Conservation (phyloP, 495 filamentous ascomycete genomes). For the Penicillium arizonense region DNA sequence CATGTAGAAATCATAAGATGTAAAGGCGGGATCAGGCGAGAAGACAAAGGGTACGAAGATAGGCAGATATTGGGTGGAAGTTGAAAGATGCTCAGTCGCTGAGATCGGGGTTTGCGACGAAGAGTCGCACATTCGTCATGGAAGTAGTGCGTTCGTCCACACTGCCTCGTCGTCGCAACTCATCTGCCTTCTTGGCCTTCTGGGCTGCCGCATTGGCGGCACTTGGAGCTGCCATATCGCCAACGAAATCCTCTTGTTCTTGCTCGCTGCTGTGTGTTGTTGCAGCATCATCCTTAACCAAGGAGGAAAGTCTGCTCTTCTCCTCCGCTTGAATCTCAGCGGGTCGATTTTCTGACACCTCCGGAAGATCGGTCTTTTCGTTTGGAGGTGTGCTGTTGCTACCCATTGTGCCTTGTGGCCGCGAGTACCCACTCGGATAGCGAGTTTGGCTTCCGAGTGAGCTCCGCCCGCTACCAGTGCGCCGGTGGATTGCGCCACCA, state of each 20-base stretch:
- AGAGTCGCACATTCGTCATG: conserved; percentile 82
- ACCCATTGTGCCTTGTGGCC: conserved; percentile 61
- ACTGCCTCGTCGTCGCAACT: conserved; percentile 80
- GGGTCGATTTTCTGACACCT: conserved; percentile 52
- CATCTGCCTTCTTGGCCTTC: conserved; percentile 70
- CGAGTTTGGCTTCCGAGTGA: conserved; percentile 65
- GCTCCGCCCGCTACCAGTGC: conserved; percentile 77
- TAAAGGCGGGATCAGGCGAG: conserved; percentile 6
- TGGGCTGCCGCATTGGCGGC: conserved; percentile 49
- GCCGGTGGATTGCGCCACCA: conserved; percentile 60
- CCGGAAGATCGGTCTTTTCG: conserved; percentile 50
- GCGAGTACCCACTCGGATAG: conserved; percentile 51
- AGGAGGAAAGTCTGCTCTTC: conserved; percentile 37
- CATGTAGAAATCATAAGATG: conserved; percentile 14
- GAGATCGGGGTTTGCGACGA: conserved; percentile 90
- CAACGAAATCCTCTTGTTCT: conserved; percentile 55
- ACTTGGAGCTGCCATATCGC: conserved; percentile 49
- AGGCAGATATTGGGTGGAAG: neutral
- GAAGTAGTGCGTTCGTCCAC: conserved; percentile 87
- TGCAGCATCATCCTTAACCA: conserved; percentile 46
- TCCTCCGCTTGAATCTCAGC: conserved; percentile 38
- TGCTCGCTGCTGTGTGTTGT: conserved; percentile 44
- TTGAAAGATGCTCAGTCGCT: conserved; percentile 50
- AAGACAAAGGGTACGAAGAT: conserved; percentile 8
- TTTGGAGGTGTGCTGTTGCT: conserved; percentile 65